These are phyloP conservation scores for Cryptococcus neoformans DNA, from an alignment of 1,284 basidiomycete genomes.

Conservation along the genomic window DNA sequence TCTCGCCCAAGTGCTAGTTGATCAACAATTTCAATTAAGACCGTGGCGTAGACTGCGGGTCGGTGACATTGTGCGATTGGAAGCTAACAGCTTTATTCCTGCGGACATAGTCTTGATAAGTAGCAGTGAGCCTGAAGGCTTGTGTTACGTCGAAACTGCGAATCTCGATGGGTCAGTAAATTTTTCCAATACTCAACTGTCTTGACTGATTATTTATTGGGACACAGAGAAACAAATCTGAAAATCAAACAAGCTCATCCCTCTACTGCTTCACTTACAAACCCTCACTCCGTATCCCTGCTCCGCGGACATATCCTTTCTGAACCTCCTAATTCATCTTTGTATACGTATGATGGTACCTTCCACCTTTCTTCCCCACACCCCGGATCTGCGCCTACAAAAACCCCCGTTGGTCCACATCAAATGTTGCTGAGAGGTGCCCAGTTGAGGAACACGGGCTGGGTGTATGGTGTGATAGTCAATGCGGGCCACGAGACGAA, in stretches of 20 bases:
- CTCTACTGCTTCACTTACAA: conserved; percentile 72
- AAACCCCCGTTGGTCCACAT: conserved; percentile 89
- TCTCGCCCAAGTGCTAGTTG: conserved; percentile 68
- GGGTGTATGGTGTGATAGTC: conserved; percentile 91
- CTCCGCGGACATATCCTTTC: conserved; percentile 82
- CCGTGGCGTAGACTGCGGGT: conserved; percentile 89
- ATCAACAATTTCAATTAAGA: conserved; percentile 64
- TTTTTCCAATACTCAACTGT: conserved; percentile 5
- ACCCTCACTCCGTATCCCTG: conserved; percentile 68
- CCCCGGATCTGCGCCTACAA: conserved; percentile 54
- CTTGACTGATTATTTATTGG: background rate
- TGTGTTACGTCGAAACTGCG: conserved; percentile 96
- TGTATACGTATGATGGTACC: conserved; percentile 90
- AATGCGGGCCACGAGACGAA: conserved; percentile 99
- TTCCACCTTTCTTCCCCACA: conserved; percentile 58
- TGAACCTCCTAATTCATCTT: conserved; percentile 95
- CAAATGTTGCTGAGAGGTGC: conserved; percentile 92
- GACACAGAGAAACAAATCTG: conserved; percentile 84
- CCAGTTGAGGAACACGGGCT: conserved; percentile 93
- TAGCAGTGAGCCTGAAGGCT: conserved; percentile 92
- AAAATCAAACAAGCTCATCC: conserved; percentile 97
- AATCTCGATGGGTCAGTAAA: conserved; percentile 85
- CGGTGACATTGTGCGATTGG: conserved; percentile 87
- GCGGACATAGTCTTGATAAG: conserved; percentile 87
- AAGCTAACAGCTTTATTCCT: conserved; percentile 92